Conservation (phyloP, 2,329 filamentous ascomycete genomes). For the Ambrosiella xylebori region DNA sequence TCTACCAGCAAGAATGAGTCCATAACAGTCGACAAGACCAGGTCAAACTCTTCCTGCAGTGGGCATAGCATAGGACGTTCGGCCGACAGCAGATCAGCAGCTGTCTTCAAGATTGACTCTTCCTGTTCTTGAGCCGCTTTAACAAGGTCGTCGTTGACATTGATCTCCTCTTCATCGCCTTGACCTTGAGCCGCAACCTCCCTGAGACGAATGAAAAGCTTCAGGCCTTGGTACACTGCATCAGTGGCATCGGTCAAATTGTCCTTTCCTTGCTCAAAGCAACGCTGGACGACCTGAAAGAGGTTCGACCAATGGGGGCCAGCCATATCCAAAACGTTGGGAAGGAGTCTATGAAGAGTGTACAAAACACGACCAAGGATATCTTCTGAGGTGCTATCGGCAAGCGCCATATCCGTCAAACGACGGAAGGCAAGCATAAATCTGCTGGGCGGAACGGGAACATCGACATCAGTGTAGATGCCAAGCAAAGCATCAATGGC, state of each 20-base stretch:
- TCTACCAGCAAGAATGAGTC: not conserved
- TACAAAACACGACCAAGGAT: conserved; percentile 26
- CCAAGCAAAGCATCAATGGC: conserved; percentile 21
- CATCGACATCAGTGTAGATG: conserved; percentile 32
- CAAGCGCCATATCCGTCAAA: conserved; percentile 28
- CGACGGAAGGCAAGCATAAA: conserved; percentile 71
- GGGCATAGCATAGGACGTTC: too few species aligned
- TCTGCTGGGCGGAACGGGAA: conserved; percentile 48
- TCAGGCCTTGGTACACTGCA: not conserved
- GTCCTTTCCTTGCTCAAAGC: not conserved
- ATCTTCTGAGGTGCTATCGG: not conserved
- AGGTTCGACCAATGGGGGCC: conserved; percentile 68
- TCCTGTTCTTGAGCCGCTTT: too few species aligned
- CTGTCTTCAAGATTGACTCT: too few species aligned
- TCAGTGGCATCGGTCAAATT: not conserved
- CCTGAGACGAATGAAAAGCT: not conserved
- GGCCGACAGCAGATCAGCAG: too few species aligned
- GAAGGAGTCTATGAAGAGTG: conserved; percentile 38
- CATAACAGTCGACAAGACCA: too few species aligned
- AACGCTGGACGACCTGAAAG: conserved; percentile 28
- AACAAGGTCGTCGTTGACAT: too few species aligned
- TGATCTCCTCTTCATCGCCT: too few species aligned
- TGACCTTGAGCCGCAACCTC: too few species aligned
- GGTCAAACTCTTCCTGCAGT: too few species aligned
- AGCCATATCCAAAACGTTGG: conserved; percentile 64